A percentile compares a stretch with the other conserved stretches of the same genome.
Evolutionary conservation across 768 basidiomycete species (phyloP).

Genomic region (Tricholoma matsutake): DNA sequence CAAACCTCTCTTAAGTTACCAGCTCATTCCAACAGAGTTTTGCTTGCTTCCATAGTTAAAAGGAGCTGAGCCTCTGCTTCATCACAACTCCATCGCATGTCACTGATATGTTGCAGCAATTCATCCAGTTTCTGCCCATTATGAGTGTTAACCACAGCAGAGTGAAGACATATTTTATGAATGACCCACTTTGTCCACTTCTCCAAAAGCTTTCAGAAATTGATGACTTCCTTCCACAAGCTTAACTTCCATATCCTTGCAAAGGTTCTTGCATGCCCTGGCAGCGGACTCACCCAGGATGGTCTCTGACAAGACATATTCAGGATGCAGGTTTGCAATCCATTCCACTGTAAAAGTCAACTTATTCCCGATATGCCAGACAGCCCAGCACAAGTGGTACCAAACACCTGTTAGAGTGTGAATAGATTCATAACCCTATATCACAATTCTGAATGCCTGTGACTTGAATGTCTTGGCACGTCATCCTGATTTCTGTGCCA

Average conservation of each 20-base stretch:
- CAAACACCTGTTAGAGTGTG: background rate
- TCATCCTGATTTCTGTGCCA: too few species aligned
- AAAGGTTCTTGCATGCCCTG: constrained; percentile 72
- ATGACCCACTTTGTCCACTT: constrained; percentile 69
- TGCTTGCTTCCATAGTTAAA: constrained; percentile 74
- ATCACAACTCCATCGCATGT: constrained; percentile 82
- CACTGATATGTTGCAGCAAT: constrained; percentile 70
- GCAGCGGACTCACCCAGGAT: constrained; percentile 63
- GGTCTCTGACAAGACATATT: constrained; percentile 28
- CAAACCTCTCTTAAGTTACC: constrained; percentile 75
- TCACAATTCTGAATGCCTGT: too few species aligned
- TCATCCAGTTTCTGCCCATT: constrained; percentile 74
- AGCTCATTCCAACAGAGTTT: constrained; percentile 77
- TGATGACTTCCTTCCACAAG: constrained; percentile 77
- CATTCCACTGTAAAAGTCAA: constrained; percentile 6
- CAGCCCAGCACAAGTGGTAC: background rate
- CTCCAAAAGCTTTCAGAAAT: constrained; percentile 80
- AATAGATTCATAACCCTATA: too few species aligned
- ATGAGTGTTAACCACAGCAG: background rate
- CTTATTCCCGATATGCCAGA: background rate
- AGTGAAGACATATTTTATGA: constrained; percentile 1
- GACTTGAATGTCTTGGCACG: too few species aligned
- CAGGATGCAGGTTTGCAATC: constrained; percentile 8
- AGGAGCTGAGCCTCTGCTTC: constrained; percentile 77
- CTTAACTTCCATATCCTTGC: constrained; percentile 81